Evolutionary conservation across 192 early-diverging fungal species (phyloP).

Genomic region (Lobosporangium transversale): DNA sequence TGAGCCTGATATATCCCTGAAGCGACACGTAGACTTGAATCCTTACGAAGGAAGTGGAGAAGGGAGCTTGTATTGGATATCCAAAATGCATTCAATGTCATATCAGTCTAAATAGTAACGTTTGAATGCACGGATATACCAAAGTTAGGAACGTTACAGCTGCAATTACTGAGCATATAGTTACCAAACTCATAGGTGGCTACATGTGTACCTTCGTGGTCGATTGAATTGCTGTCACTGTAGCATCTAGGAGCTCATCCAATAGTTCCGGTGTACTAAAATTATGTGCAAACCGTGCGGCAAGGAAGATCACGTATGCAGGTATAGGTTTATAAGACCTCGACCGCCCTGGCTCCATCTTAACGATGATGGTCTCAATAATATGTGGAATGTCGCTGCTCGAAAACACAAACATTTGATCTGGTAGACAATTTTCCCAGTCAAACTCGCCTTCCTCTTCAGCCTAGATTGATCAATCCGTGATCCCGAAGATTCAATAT

Average conservation of each 20-base stretch:
- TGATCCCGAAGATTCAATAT: background rate
- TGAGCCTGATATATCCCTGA: slow-evolving; percentile 74
- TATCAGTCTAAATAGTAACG: too few species aligned
- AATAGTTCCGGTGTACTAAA: slow-evolving; percentile 78
- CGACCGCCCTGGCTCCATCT: slow-evolving; percentile 67
- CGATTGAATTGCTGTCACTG: slow-evolving; percentile 66
- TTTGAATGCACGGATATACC: too few species aligned
- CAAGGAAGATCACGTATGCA: slow-evolving; percentile 89
- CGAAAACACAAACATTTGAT: slow-evolving; percentile 97
- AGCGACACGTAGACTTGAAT: slow-evolving; percentile 73
- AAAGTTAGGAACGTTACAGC: too few species aligned
- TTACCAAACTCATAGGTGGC: too few species aligned
- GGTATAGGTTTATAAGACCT: slow-evolving; percentile 72
- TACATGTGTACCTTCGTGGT: slow-evolving; percentile 61
- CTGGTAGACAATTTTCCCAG: slow-evolving; percentile 82
- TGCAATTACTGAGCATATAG: too few species aligned
- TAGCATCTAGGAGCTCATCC: slow-evolving; percentile 68
- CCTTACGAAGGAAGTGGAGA: slow-evolving; percentile 86
- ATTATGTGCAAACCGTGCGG: slow-evolving; percentile 89
- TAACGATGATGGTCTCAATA: slow-evolving; percentile 72
- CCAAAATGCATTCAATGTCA: slow-evolving; percentile 78
- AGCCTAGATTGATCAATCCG: background rate
- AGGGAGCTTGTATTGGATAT: slow-evolving; percentile 84
- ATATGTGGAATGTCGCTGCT: slow-evolving; percentile 73
- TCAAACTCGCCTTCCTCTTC: slow-evolving; percentile 63